A percentile compares a stretch with the other conserved stretches of the same genome.
Evolutionary conservation across 2,329 filamentous ascomycete species (phyloP).

Genomic region (Penicillium corylophilum): DNA sequence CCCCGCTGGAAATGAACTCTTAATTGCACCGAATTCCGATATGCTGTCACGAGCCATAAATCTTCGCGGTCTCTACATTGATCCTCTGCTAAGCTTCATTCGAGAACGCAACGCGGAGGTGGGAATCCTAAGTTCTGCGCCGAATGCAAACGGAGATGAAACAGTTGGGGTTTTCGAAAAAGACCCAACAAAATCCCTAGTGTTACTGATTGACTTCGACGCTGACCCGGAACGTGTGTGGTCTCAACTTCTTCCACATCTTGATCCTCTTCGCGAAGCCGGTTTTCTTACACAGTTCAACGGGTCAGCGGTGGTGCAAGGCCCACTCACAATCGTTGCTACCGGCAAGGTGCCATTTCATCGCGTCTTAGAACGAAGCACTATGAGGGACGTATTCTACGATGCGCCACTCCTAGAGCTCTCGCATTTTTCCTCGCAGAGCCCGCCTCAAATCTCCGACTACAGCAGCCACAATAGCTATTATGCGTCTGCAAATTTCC

Average conservation of each 20-base stretch:
- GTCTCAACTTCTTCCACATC: not conserved
- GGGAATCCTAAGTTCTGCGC: not conserved
- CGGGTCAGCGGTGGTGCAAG: not conserved
- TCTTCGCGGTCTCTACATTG: not conserved
- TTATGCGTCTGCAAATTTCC: conserved; percentile 1
- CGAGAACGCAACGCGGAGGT: not conserved
- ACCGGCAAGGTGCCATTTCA: conserved; percentile 6
- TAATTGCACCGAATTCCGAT: not conserved
- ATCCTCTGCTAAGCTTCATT: not conserved
- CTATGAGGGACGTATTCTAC: not conserved
- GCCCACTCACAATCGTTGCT: conserved; percentile 9
- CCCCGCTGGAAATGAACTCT: conserved; percentile 19
- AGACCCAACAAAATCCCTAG: not conserved
- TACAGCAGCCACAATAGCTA: conserved; percentile 1
- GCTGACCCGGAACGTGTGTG: not conserved
- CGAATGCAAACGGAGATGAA: not conserved
- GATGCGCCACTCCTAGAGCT: conserved; percentile 2
- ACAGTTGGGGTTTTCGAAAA: not conserved
- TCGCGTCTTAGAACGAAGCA: not conserved
- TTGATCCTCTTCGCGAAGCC: conserved; percentile 1
- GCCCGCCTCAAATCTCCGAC: not conserved
- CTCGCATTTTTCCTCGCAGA: not conserved
- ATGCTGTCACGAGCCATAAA: not conserved
- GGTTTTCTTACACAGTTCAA: conserved; percentile 6
- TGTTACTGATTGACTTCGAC: not conserved